A percentile compares a stretch with the other conserved stretches of the same genome.
Conservation (phyloP, 441 rosid species). For the Sinapis alba region DNA sequence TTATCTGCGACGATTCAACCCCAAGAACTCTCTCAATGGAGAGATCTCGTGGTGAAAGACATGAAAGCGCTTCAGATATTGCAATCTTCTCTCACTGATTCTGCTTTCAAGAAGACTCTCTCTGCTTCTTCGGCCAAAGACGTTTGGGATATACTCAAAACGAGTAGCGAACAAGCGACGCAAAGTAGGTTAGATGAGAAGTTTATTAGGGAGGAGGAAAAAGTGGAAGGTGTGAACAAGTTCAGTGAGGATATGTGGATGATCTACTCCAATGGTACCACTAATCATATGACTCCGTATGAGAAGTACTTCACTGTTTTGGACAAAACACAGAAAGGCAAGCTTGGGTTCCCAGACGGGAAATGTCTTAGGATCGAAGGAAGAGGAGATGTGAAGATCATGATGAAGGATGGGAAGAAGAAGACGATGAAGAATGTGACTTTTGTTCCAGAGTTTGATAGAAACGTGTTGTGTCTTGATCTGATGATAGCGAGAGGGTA, state of each 20-base stretch:
- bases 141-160: not conserved
- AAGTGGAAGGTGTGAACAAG: not conserved
- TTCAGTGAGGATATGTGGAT: constrained; percentile 18
- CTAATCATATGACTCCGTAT: constrained; percentile 22
- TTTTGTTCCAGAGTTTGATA: constrained; percentile 10
- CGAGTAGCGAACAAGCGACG: not conserved
- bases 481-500: constrained; percentile 14
- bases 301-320: constrained; percentile 13
- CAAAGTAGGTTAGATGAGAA: too few species aligned
- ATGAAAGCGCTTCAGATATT: constrained; percentile 12
- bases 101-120: constrained; percentile 7
- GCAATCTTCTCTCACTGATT: constrained; percentile 2
- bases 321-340: constrained; percentile 12
- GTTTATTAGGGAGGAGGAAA: not conserved
- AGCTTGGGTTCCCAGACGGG: not conserved
- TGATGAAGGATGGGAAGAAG: constrained; percentile 8
- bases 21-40: not conserved
- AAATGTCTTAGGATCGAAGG: not conserved
- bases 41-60: constrained; percentile 2
- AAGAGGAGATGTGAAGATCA: not conserved
- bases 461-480: constrained; percentile 22
- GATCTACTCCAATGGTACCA: not conserved
- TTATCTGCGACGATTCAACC: not conserved
- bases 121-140: constrained; percentile 9
- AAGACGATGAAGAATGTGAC: constrained; percentile 10